A percentile compares a stretch with the other conserved stretches of the same genome.
Evolutionary conservation across 1,284 basidiomycete species (phyloP).

Genomic region (Gymnopus androsaceus): DNA sequence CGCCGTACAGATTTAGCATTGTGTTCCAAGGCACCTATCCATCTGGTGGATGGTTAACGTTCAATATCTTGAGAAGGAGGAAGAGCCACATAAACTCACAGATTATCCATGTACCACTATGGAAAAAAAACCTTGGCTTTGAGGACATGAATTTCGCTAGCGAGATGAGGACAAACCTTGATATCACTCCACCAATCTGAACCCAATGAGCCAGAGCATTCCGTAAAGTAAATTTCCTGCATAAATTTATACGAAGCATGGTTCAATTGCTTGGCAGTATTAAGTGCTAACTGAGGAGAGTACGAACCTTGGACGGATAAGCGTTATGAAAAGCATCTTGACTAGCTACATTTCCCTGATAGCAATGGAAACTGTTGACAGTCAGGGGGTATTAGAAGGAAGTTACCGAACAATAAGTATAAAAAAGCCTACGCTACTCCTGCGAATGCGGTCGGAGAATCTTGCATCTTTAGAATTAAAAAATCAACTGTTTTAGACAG

Average conservation of each 20-base stretch:
- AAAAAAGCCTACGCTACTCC: conserved; percentile 26
- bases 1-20: conserved; percentile 6
- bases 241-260: neutral
- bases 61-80: conserved; percentile 30
- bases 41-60: neutral
- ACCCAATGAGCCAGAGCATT: conserved; percentile 30
- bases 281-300: neutral
- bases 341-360: conserved; percentile 28
- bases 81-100: conserved; percentile 35
- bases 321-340: conserved; percentile 31
- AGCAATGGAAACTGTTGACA: conserved; percentile 33
- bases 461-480: conserved; percentile 23
- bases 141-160: neutral
- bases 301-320: conserved; percentile 31
- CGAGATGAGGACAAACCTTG: conserved; percentile 39
- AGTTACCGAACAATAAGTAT: neutral
- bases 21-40: conserved; percentile 18
- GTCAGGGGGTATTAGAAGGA: neutral
- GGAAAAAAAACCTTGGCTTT: neutral
- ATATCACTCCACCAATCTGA: conserved; percentile 62
- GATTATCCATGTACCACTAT: conserved; percentile 57
- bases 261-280: neutral
- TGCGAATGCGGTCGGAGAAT: conserved; percentile 31
- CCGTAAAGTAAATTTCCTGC: conserved; percentile 23
- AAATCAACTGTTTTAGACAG: neutral